A percentile compares a stretch with the other conserved stretches of the same genome.
phyloP scores from a whole-genome alignment of 257 asterid species.

The Plantago ovata region DNA sequence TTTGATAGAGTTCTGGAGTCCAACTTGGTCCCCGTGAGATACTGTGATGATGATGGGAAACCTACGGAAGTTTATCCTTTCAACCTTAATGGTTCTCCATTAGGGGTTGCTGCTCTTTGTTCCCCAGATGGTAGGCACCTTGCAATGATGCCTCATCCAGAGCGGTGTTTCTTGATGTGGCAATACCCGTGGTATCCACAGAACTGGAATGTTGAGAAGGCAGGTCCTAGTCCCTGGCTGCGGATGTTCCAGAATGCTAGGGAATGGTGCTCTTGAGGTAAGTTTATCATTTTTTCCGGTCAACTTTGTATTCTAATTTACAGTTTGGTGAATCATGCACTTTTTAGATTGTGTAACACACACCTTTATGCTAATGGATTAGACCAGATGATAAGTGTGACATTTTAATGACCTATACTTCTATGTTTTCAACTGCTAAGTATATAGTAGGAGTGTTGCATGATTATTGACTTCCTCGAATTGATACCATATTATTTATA shows the following conservation, averaged over 20 bases:
- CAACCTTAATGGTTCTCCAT: slow-evolving; percentile 71
- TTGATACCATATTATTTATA: no score
- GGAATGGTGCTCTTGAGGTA: slow-evolving; percentile 84
- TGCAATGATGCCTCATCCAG: slow-evolving; percentile 97
- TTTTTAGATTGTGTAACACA: no score
- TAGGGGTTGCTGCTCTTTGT: slow-evolving; percentile 86
- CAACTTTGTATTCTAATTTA: no score
- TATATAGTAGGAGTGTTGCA: no score
- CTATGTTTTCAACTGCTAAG: no score
- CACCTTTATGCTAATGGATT: no score
- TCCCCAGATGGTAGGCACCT: slow-evolving; percentile 94
- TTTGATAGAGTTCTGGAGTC: slow-evolving; percentile 39
- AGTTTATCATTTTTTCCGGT: background rate
- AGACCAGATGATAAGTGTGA: no score
- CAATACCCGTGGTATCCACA: slow-evolving; percentile 94
- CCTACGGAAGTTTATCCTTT: slow-evolving; percentile 77
- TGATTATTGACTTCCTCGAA: no score
- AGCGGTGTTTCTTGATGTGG: slow-evolving; percentile 95
- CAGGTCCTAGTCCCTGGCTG: slow-evolving; percentile 92
- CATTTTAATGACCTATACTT: no score
- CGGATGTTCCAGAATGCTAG: slow-evolving; percentile 95
- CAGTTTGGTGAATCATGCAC: no score
- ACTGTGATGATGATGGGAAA: slow-evolving; percentile 72
- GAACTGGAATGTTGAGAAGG: slow-evolving; percentile 71
- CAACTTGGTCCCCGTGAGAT: slow-evolving; percentile 65